phyloP scores from a whole-genome alignment of 495 filamentous ascomycete genomes.

The Penicillium manginii region DNA sequence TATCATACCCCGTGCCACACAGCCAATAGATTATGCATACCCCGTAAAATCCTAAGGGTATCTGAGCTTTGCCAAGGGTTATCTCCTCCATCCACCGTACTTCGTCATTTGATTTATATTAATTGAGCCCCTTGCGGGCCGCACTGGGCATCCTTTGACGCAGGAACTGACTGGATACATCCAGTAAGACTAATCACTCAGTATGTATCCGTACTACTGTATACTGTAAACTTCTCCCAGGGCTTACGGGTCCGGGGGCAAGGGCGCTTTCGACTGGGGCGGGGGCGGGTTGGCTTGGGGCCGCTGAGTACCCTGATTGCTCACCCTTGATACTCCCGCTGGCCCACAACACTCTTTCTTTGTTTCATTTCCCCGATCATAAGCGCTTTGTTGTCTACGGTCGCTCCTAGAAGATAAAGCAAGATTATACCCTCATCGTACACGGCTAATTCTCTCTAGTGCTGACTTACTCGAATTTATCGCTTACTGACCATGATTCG shows the following conservation, averaged over 20 bases:
- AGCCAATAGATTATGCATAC: too few relatives aligned
- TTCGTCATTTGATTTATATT: neutral
- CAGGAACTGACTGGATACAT: neutral
- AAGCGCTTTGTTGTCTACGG: slow-evolving; percentile 12
- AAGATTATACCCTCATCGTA: slow-evolving; percentile 2
- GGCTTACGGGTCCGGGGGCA: too few relatives aligned
- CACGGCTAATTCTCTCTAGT: slow-evolving; percentile 6
- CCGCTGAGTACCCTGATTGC: slow-evolving; percentile 2
- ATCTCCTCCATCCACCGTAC: too few relatives aligned
- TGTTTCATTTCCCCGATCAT: slow-evolving; percentile 13
- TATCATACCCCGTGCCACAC: too few relatives aligned
- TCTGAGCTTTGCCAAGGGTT: too few relatives aligned
- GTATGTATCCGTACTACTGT: too few relatives aligned
- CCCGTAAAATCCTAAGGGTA: too few relatives aligned
- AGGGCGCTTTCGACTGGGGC: neutral
- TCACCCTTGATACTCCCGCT: slow-evolving; percentile 7
- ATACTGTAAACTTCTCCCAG: too few relatives aligned
- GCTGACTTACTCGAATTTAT: slow-evolving; percentile 13
- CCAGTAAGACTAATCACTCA: too few relatives aligned
- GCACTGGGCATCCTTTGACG: neutral
- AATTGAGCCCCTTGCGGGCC: slow-evolving; percentile 1
- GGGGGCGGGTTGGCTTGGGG: neutral
- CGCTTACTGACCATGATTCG: slow-evolving; percentile 9
- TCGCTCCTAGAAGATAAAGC: slow-evolving; percentile 9
- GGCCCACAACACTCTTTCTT: slow-evolving; percentile 6